These are phyloP conservation scores for Chaetomium globosum DNA, from an alignment of 2,329 filamentous ascomycete species.

Conservation along the genomic window DNA sequence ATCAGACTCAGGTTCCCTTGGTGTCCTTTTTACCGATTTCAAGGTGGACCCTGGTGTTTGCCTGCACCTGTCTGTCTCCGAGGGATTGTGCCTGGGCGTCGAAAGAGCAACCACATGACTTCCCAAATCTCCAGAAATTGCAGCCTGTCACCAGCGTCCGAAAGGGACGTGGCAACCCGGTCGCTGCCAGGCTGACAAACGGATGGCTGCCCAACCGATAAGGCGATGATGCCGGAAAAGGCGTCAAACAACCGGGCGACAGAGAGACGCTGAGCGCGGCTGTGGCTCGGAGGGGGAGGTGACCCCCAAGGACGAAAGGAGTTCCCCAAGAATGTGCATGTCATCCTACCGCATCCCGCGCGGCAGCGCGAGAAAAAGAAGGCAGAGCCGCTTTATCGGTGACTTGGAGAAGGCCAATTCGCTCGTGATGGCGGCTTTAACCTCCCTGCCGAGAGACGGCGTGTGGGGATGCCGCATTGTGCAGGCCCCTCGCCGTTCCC, in stretches of 20 bases:
- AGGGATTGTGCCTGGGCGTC: neutral
- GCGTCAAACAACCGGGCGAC: neutral
- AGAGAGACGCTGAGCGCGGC: constrained; percentile 3
- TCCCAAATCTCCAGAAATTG: neutral
- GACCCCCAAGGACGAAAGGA: no score
- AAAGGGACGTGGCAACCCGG: constrained; percentile 12
- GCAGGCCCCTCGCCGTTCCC: constrained; percentile 27
- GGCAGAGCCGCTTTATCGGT: neutral
- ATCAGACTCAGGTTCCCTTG: neutral
- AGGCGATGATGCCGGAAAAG: neutral
- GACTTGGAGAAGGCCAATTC: neutral
- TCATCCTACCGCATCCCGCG: neutral
- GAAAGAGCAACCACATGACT: neutral
- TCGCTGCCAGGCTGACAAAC: constrained; percentile 3
- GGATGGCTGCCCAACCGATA: constrained; percentile 11
- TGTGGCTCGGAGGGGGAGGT: neutral
- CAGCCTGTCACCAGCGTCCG: neutral
- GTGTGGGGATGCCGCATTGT: constrained; percentile 26
- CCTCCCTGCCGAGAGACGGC: constrained; percentile 10
- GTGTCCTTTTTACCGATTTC: neutral
- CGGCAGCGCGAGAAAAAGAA: neutral
- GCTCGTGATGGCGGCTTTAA: neutral
- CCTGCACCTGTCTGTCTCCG: neutral
- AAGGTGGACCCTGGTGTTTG: neutral
- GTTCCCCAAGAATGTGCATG: neutral